Percentiles rank a stretch among this genome's conserved stretches.
These are phyloP conservation scores for Rhynchosporium graminicola DNA, from an alignment of 2,329 filamentous ascomycete species.

Conservation along the genomic window DNA sequence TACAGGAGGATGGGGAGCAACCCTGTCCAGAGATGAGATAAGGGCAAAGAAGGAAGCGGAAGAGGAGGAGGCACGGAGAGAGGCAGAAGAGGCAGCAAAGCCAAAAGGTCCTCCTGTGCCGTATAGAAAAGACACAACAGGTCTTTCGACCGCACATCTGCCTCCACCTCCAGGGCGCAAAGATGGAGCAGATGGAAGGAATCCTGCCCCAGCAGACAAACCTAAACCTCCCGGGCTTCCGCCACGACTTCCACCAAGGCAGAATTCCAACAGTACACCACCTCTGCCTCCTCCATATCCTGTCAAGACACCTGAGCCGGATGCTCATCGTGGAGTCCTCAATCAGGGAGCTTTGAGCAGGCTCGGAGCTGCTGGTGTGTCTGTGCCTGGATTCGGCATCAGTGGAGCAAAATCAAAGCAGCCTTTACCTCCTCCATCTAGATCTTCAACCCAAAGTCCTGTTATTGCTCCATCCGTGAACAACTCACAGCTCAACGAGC, in stretches of 20 bases:
- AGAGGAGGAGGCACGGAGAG: slow-evolving; percentile 33
- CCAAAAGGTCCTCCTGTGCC: slow-evolving; percentile 53
- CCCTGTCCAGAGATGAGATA: slow-evolving; percentile 44
- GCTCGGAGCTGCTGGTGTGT: slow-evolving; percentile 62
- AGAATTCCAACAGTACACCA: slow-evolving; percentile 41
- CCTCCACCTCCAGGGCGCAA: slow-evolving; percentile 58
- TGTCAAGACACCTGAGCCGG: slow-evolving; percentile 29
- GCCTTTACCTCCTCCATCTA: slow-evolving; percentile 34
- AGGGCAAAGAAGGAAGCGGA: slow-evolving; percentile 39
- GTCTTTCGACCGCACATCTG: slow-evolving; percentile 57
- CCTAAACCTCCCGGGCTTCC: slow-evolving; percentile 49
- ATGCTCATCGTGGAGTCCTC: slow-evolving; percentile 39
- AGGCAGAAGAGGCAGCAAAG: slow-evolving; percentile 36
- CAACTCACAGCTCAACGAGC: slow-evolving; percentile 38
- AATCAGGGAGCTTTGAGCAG: slow-evolving; percentile 53
- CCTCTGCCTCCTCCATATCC: slow-evolving; percentile 43
- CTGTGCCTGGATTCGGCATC: slow-evolving; percentile 66
- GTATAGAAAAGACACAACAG: slow-evolving; percentile 61
- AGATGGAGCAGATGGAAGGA: slow-evolving; percentile 38
- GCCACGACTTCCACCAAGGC: slow-evolving; percentile 56
- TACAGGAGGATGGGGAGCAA: slow-evolving; percentile 46
- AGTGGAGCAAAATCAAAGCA: slow-evolving; percentile 45
- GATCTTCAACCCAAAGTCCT: slow-evolving; percentile 33
- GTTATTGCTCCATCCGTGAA: slow-evolving; percentile 22
- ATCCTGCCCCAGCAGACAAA: slow-evolving; percentile 30